Percentiles rank a stretch among this genome's conserved stretches.
Evolutionary conservation across 2,329 filamentous ascomycete species (phyloP).

Genomic region (Beauveria sp.): DNA sequence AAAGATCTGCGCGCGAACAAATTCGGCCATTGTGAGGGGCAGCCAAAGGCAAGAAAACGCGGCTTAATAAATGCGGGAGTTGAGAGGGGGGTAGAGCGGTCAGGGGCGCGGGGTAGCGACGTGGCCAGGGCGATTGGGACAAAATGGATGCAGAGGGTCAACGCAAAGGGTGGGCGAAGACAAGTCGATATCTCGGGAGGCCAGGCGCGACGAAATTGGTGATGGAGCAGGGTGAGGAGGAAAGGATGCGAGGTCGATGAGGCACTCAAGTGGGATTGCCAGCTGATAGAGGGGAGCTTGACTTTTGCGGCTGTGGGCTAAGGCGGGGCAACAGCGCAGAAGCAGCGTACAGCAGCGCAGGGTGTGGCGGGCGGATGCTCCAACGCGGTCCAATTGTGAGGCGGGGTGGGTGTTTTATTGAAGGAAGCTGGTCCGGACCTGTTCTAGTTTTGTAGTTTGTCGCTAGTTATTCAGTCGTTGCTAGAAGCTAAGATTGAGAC

Average conservation of each 20-base stretch:
- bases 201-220: background rate
- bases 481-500: background rate
- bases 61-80: background rate
- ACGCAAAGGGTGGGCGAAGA: background rate
- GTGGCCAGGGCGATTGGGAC: background rate
- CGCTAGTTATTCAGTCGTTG: background rate
- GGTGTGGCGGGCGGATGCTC: slow-evolving; percentile 4
- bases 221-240: slow-evolving; percentile 1
- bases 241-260: slow-evolving; percentile 5
- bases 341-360: background rate
- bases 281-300: slow-evolving; percentile 9
- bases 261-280: background rate
- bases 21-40: slow-evolving; percentile 80
- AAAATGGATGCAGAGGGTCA: background rate
- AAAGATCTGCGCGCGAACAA: slow-evolving; percentile 98
- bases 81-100: background rate
- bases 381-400: background rate
- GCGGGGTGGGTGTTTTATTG: background rate
- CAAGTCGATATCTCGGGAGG: background rate
- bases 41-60: slow-evolving; percentile 10
- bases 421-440: background rate
- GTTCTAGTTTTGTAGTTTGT: background rate
- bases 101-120: slow-evolving; percentile 6
- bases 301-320: slow-evolving; percentile 9
- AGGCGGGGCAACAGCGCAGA: slow-evolving; percentile 2